Evolutionary conservation across 148 eudicot genomes (phyloP).

Genomic region (Vaccinium darrowii): DNA sequence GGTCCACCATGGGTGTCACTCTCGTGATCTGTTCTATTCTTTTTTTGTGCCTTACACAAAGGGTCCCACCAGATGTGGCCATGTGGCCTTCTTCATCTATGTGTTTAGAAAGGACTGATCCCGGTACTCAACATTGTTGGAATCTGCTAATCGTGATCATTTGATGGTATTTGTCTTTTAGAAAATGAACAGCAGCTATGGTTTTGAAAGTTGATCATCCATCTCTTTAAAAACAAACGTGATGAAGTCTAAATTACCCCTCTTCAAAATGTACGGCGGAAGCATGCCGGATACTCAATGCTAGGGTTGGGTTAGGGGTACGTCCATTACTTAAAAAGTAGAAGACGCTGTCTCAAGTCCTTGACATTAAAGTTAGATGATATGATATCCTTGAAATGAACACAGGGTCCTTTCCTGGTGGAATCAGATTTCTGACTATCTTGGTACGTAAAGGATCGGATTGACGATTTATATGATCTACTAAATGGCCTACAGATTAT

Average conservation of each 20-base stretch:
- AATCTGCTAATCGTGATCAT: neutral
- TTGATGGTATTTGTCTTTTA: neutral
- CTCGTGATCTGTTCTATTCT: neutral
- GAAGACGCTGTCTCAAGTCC: neutral
- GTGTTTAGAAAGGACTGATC: too few relatives aligned
- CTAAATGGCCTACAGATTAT: neutral
- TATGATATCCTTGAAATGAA: neutral
- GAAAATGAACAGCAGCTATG: neutral
- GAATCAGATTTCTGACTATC: neutral
- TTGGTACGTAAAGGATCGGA: neutral
- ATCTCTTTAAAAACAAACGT: neutral
- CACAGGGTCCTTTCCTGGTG: neutral
- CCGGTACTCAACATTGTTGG: too few relatives aligned
- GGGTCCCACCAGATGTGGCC: too few relatives aligned
- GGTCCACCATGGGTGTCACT: neutral
- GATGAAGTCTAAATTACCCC: neutral
- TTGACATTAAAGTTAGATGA: neutral
- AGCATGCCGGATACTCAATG: neutral
- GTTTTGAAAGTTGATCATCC: neutral
- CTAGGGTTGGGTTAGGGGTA: neutral
- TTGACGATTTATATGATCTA: neutral
- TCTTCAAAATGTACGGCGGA: neutral
- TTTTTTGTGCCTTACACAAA: neutral
- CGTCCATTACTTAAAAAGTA: neutral
- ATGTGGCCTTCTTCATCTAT: too few relatives aligned